Conservation (phyloP, 116 monocot species). For the Iris pallida region DNA sequence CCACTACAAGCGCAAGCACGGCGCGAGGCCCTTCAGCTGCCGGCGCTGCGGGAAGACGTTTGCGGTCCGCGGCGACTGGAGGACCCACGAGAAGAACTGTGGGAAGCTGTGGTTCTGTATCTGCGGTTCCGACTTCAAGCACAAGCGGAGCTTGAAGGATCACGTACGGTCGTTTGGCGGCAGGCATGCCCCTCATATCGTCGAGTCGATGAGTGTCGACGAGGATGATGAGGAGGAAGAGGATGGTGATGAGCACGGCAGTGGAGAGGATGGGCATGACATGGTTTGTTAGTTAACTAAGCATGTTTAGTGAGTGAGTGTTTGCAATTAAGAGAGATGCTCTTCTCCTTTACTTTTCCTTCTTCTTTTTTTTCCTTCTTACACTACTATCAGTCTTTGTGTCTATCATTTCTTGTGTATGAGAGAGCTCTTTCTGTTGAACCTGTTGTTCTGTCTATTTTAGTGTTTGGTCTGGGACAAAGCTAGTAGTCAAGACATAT, state of each 20-base stretch:
- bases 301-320: neutral
- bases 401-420: neutral
- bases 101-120: slow-evolving; percentile 53
- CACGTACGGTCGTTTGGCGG: slow-evolving; percentile 46
- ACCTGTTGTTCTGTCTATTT: neutral
- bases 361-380: neutral
- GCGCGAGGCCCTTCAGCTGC: slow-evolving; percentile 59
- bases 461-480: neutral
- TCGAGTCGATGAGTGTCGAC: slow-evolving; percentile 22
- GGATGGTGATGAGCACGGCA: neutral
- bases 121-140: slow-evolving; percentile 49
- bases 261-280: slow-evolving; percentile 2
- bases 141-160: slow-evolving; percentile 50
- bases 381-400: neutral
- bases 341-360: neutral
- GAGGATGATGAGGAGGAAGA: slow-evolving; percentile 36
- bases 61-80: slow-evolving; percentile 46
- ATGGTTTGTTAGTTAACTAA: slow-evolving; percentile 8
- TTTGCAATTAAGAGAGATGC: neutral
- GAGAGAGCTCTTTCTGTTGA: neutral
- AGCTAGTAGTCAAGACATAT: neutral
- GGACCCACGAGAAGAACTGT: slow-evolving; percentile 56
- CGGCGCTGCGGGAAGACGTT: slow-evolving; percentile 52
- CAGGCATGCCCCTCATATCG: slow-evolving; percentile 39
- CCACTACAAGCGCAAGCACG: slow-evolving; percentile 96